Evolutionary conservation across 768 basidiomycete species (phyloP).

Genomic region (Filobasidium wieringae): DNA sequence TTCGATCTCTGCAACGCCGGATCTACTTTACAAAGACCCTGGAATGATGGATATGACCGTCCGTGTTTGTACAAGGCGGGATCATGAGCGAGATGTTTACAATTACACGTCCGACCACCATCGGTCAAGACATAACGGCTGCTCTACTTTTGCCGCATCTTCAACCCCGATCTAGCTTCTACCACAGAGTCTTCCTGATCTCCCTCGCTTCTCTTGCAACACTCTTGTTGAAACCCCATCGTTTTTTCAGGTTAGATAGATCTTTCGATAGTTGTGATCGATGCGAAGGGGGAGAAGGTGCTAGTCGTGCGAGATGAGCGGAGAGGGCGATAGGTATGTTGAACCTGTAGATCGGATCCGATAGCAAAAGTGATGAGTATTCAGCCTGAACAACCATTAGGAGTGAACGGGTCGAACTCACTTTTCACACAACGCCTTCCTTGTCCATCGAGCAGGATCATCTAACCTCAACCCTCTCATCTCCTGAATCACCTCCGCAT

Average conservation of each 20-base stretch:
- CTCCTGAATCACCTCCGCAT: slow-evolving; percentile 17
- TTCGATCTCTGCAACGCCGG: too few species aligned
- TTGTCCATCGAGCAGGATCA: slow-evolving; percentile 18
- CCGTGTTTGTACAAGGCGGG: too few species aligned
- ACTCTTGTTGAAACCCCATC: slow-evolving; percentile 33
- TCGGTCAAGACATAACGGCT: too few species aligned
- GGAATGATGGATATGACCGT: too few species aligned
- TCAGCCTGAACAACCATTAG: neutral
- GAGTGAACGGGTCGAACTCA: slow-evolving; percentile 10
- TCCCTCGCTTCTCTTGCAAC: slow-evolving; percentile 25
- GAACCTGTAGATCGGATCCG: slow-evolving; percentile 5
- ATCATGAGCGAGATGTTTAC: too few species aligned
- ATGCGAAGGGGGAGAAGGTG: slow-evolving; percentile 20
- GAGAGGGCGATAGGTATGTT: slow-evolving; percentile 12
- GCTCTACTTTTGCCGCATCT: too few species aligned
- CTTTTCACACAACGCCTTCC: slow-evolving; percentile 24
- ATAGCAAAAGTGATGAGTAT: neutral
- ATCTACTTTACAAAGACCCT: too few species aligned
- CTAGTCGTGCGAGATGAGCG: slow-evolving; percentile 21
- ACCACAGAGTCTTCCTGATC: slow-evolving; percentile 35
- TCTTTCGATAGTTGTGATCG: slow-evolving; percentile 10
- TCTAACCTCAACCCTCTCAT: slow-evolving; percentile 23
- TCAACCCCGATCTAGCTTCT: too few species aligned
- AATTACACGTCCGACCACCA: too few species aligned
- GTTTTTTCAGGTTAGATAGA: slow-evolving; percentile 16